phyloP scores from a whole-genome alignment of 371 early-diverging fungal genomes.

The Phascolomyces articulosus region DNA sequence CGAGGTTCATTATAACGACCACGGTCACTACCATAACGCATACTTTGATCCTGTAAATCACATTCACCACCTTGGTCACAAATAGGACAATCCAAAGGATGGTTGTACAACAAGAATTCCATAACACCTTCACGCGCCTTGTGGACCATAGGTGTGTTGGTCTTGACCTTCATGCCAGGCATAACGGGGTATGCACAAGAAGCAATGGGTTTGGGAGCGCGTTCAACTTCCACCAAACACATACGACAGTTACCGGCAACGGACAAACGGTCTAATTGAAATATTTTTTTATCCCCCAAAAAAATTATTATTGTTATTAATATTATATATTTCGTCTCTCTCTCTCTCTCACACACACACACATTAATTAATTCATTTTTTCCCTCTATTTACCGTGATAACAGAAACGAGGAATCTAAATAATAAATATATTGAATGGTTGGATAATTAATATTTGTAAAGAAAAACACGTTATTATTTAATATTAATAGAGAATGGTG shows the following conservation, averaged over 20 bases:
- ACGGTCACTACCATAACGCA: constrained; percentile 95
- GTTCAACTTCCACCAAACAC: constrained; percentile 97
- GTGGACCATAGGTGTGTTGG: constrained; percentile 92
- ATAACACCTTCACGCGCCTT: constrained; percentile 98
- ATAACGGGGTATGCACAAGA: constrained; percentile 97
- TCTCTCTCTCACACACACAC: too few relatives aligned
- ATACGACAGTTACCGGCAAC: constrained; percentile 99
- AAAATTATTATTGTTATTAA: background rate
- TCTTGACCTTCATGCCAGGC: constrained; percentile 97
- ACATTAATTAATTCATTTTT: background rate
- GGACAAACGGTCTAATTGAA: constrained; percentile 74
- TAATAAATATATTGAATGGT: background rate
- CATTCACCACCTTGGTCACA: constrained; percentile 99
- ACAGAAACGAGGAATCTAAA: constrained; percentile 93
- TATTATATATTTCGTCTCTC: background rate
- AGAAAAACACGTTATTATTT: background rate
- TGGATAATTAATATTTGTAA: background rate
- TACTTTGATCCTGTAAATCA: constrained; percentile 96
- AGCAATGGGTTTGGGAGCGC: constrained; percentile 94
- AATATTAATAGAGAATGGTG: background rate
- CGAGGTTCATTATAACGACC: constrained; percentile 84
- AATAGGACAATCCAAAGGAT: constrained; percentile 98
- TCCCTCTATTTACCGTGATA: constrained; percentile 83
- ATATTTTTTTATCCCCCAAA: too few relatives aligned
- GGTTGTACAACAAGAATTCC: constrained; percentile 97